These are phyloP conservation scores for Chlamydomonas sphaeroides DNA, from an alignment of 139 green algal genomes.

Conservation along the genomic window DNA sequence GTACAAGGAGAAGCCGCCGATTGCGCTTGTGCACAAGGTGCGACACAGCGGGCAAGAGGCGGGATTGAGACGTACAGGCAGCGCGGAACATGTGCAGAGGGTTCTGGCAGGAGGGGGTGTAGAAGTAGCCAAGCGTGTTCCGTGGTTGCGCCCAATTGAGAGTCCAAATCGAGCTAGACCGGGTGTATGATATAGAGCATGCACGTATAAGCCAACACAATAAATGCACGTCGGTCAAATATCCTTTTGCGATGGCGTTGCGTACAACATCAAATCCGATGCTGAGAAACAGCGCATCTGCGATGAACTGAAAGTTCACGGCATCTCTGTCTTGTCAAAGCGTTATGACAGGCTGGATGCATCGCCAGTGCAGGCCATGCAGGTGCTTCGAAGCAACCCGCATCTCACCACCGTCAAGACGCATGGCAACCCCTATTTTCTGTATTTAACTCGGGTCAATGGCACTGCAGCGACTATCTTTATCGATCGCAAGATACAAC, in stretches of 20 bases:
- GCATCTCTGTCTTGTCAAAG: not conserved
- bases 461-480: not conserved
- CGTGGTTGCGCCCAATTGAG: no score
- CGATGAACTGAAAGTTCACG: not conserved
- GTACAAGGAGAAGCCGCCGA: no score
- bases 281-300: not conserved
- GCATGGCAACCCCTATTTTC: conserved; percentile 6
- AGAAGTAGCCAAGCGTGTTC: no score
- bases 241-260: not conserved
- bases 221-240: conserved; percentile 18
- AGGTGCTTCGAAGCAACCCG: not conserved
- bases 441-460: not conserved
- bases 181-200: no score
- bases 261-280: conserved; percentile 1
- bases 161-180: no score
- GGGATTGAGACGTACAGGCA: no score
- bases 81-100: no score
- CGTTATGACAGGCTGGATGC: not conserved
- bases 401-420: not conserved
- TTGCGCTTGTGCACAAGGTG: no score
- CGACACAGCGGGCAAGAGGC: no score
- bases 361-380: no score
- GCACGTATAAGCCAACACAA: no score
- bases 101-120: no score
- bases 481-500: conserved; percentile 4